Conservation (phyloP, 2,329 filamentous ascomycete species). For the Thielaviopsis cerberus region DNA sequence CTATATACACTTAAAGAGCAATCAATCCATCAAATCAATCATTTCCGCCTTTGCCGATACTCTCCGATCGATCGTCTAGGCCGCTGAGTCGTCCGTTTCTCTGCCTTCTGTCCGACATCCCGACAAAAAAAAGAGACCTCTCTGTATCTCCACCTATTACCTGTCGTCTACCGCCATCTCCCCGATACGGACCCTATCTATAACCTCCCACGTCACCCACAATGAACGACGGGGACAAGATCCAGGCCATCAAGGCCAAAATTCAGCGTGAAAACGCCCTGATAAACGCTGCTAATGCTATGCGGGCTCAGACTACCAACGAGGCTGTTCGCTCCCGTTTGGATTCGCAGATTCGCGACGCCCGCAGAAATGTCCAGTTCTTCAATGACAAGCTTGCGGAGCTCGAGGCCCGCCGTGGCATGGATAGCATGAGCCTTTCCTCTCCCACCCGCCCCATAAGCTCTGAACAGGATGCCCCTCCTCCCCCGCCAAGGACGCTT, state of each 20-base stretch:
- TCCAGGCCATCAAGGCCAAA: slow-evolving; percentile 79
- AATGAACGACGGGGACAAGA: slow-evolving; percentile 46
- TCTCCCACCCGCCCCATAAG: slow-evolving; percentile 27
- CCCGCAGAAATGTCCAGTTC: slow-evolving; percentile 82
- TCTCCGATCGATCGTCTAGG: not conserved
- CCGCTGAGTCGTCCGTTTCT: not conserved
- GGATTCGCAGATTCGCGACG: slow-evolving; percentile 87
- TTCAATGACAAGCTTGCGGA: slow-evolving; percentile 83
- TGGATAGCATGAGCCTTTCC: slow-evolving; percentile 49
- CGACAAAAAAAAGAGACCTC: not conserved
- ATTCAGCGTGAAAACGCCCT: slow-evolving; percentile 93
- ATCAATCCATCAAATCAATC: not conserved
- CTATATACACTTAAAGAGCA: not conserved
- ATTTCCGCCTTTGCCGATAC: not conserved
- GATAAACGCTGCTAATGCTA: slow-evolving; percentile 81
- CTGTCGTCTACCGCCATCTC: not conserved
- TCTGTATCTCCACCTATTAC: not conserved
- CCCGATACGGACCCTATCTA: not conserved
- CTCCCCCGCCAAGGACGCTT: slow-evolving; percentile 60
- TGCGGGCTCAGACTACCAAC: slow-evolving; percentile 93
- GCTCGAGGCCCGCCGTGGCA: slow-evolving; percentile 60
- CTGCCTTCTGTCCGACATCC: not conserved
- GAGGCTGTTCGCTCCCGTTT: slow-evolving; percentile 74
- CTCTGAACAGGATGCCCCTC: slow-evolving; percentile 32
- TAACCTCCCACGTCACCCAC: slow-evolving; percentile 17